Evolutionary conservation across 768 basidiomycete genomes (phyloP), one percentile per base, ranked within the genome.

Genomic region (Amyloporia xantha): DNA sequence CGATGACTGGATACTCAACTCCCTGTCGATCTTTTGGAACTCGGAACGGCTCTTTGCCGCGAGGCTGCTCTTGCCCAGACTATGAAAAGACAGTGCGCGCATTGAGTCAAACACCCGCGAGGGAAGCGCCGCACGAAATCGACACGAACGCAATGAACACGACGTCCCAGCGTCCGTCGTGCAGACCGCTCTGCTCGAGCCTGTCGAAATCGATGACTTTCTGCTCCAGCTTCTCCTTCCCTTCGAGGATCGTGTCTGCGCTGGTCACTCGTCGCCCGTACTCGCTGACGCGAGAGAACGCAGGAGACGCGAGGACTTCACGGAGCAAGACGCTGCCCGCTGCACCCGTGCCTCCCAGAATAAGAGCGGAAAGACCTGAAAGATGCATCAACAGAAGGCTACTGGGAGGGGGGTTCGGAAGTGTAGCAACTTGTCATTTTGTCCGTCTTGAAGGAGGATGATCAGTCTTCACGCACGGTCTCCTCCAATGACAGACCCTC

Each of bases 1-100:
- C 36, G n/a, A 11, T 7, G 30, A 26, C 27, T 38, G 36, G n/a
- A 26, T 17, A 27, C 13, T 24, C 69, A 55, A 89, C 81, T 86
- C 81, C 63, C 82, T 69, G 56, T 90, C 89, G 49, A 91, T 87
- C 68, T 78, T 85, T 59, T 82, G 81, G 53, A 88, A 91, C 9
- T 73, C 73, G 28, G 73, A 77, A 0, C 45, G 40, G 30, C 81
- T 76, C 2, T 85, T 85, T 0, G 86, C 87, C 12, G 30, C 51
- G 11, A 71, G 75, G 21, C 66, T 71, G 11, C 79, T 81, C n/a
- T 86, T 90, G 5, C 86, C 89, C 9, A 91, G 63, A 1, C 80
- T 81, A 51, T n/a, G 20, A n/a, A 20, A 24, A 19, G 39, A 5
- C 27, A 20, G 20, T 11, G 26, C 15, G 49, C 25, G n/a, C 20